Conservation (phyloP, 371 early-diverging fungal species). For the Rhizopus delemar region DNA sequence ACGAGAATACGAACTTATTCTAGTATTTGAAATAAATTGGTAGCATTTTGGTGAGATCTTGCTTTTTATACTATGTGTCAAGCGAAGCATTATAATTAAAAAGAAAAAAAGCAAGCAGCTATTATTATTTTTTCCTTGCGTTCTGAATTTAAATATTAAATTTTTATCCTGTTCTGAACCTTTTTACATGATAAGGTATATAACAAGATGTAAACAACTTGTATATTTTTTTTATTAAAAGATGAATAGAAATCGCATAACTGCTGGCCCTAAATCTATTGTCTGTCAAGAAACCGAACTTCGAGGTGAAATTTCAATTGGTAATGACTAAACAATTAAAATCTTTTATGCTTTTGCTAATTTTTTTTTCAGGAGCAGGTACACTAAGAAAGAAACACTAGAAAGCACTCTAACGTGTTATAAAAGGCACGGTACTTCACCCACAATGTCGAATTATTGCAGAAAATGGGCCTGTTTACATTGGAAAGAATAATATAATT, state of each 20-base stretch:
- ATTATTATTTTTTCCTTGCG: background rate
- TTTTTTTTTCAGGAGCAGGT: slow-evolving; percentile 15
- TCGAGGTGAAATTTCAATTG: slow-evolving; percentile 62
- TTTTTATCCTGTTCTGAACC: background rate
- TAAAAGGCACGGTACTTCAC: slow-evolving; percentile 70
- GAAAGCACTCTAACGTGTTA: background rate
- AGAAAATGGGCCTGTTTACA: slow-evolving; percentile 69
- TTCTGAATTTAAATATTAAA: background rate
- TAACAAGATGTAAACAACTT: background rate
- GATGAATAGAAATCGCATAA: slow-evolving; percentile 40
- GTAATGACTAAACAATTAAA: slow-evolving; percentile 28
- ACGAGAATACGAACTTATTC: background rate
- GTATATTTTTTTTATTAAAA: background rate
- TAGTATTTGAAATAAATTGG: slow-evolving; percentile 1
- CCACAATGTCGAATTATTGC: slow-evolving; percentile 76
- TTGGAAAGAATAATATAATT: slow-evolving; percentile 74
- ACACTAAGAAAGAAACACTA: background rate
- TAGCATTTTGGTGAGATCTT: background rate
- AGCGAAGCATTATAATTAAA: slow-evolving; percentile 4
- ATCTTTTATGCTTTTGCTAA: background rate
- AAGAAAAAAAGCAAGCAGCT: background rate
- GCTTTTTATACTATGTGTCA: slow-evolving; percentile 7
- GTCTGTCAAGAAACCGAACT: slow-evolving; percentile 70
- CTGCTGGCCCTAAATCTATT: slow-evolving; percentile 55
- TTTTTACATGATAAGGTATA: slow-evolving; percentile 3